Percentiles rank a stretch among this genome's conserved stretches.
Conservation (phyloP, 768 basidiomycete species). For the Lactarius hatsudake region DNA sequence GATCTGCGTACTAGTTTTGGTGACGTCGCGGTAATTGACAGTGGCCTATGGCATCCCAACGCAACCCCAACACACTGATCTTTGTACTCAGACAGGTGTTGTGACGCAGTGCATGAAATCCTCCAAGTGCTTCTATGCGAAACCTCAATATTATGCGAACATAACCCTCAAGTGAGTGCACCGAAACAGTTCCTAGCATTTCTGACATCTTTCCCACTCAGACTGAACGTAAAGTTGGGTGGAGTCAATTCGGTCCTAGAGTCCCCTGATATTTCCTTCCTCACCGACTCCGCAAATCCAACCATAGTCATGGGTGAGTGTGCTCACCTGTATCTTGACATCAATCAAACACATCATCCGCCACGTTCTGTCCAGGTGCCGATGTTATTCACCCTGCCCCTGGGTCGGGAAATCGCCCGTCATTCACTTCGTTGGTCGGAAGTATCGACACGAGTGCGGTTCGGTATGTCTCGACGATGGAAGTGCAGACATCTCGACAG, state of each 20-base stretch:
- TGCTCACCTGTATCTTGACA: constrained; percentile 1
- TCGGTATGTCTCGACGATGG: constrained; percentile 62
- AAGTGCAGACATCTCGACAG: constrained; percentile 63
- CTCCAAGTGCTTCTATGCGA: constrained; percentile 62
- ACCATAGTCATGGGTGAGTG: constrained; percentile 73
- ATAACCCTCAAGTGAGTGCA: constrained; percentile 68
- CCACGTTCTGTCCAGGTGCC: constrained; percentile 47
- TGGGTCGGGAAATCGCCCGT: constrained; percentile 73
- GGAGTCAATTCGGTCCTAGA: constrained; percentile 81
- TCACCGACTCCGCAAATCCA: constrained; percentile 69
- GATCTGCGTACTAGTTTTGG: constrained; percentile 54
- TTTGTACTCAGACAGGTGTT: constrained; percentile 53
- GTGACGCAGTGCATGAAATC: constrained; percentile 78
- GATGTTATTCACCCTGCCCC: constrained; percentile 85
- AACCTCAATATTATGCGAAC: constrained; percentile 77
- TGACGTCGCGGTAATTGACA: constrained; percentile 50
- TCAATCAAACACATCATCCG: not conserved
- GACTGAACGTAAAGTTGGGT: constrained; percentile 81
- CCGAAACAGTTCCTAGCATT: not conserved
- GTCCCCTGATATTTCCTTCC: constrained; percentile 56
- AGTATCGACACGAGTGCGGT: constrained; percentile 75
- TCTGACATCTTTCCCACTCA: constrained; percentile 32
- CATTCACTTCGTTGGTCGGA: constrained; percentile 76
- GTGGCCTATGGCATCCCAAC: not conserved
- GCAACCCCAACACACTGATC: not conserved